Base-by-base conservation (phyloP, 257 asterid species). In the Linderniella brevidens region DNA sequence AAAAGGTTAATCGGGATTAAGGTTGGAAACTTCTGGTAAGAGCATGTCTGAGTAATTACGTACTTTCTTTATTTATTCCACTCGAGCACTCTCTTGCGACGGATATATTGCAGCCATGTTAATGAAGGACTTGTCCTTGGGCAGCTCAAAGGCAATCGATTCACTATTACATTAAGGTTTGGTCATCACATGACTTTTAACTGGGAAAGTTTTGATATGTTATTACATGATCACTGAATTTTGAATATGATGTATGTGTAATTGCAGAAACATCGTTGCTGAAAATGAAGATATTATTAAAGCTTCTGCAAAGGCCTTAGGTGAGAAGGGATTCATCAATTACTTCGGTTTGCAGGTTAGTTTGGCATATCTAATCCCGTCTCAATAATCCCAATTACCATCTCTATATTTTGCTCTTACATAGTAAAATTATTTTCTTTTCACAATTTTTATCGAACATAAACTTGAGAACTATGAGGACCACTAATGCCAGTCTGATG, bases 11-110 rank as follows among this genome's bases (percentile, higher is more conserved):
- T 88, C 59, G 94, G 94, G 49, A 76, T 88, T 58, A 88, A 74
- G 78, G 80, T 88, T 32, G 98, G 98, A 63, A 73, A 88, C 67
- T 88, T 88, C 67, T 80, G 95, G 97, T 83, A 67, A 76, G 92
- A 50, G 52, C 57, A 52, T 45, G 43, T 9, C 45, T 54, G 14
- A 51, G 49, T 32, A 57, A 25, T 65, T 50, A 9, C 50, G 42
- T 66, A 36, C 11, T 46, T 52, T 35, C 41, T 49, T 52, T 66
- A 39, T 25, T 3, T 49, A 16, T 48, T 61, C 64, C 32, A 48
- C 47, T 16, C 43, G 42, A 12, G 16, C 57, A 50, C 56, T 40
- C 48, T 55, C 32, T 18, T 35, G 15, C 57, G 39, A 37, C 58
- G 58, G 36, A 42, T 36, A 45, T 58, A 37, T 47, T 54, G 52